A percentile compares a stretch with the other conserved stretches of the same genome.
These are phyloP conservation scores for Phanerochaete sordida DNA, from an alignment of 768 basidiomycete species.

Conservation along the genomic window DNA sequence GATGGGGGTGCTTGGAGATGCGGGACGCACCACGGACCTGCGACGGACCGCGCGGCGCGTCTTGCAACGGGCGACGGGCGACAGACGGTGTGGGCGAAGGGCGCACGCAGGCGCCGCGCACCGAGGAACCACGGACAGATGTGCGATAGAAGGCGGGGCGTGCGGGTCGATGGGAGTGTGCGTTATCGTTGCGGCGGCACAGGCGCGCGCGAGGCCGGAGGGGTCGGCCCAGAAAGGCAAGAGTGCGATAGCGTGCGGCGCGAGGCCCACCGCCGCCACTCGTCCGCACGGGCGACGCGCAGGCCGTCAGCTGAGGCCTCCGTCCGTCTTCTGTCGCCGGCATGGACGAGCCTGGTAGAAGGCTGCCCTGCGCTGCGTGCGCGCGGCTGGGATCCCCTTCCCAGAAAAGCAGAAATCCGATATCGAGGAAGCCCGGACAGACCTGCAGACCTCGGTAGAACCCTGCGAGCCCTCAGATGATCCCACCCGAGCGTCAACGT, in stretches of 20 bases:
- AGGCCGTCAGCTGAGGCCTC: not conserved
- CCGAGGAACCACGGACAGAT: slow-evolving; percentile 7
- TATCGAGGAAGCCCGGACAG: not conserved
- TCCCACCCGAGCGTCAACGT: not conserved
- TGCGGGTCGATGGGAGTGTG: not conserved
- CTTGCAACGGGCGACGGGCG: too few species aligned
- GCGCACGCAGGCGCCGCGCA: not conserved
- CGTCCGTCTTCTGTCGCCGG: not conserved
- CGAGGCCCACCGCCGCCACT: not conserved
- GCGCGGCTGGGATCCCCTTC: not conserved
- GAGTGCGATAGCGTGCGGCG: not conserved
- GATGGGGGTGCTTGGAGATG: too few species aligned
- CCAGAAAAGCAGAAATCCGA: slow-evolving; percentile 4
- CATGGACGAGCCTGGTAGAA: too few species aligned
- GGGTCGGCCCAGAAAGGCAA: not conserved
- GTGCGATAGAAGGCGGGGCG: not conserved
- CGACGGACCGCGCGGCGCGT: too few species aligned
- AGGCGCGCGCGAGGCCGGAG: not conserved
- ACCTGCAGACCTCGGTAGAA: slow-evolving; percentile 5
- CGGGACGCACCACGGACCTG: too few species aligned
- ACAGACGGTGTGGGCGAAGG: not conserved
- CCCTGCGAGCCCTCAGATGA: slow-evolving; percentile 1
- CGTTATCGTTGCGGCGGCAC: not conserved
- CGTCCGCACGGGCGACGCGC: not conserved
- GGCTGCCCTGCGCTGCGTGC: not conserved